Conservation (phyloP, 2,329 filamentous ascomycete species). For the Myriosclerotinia duriaeana region DNA sequence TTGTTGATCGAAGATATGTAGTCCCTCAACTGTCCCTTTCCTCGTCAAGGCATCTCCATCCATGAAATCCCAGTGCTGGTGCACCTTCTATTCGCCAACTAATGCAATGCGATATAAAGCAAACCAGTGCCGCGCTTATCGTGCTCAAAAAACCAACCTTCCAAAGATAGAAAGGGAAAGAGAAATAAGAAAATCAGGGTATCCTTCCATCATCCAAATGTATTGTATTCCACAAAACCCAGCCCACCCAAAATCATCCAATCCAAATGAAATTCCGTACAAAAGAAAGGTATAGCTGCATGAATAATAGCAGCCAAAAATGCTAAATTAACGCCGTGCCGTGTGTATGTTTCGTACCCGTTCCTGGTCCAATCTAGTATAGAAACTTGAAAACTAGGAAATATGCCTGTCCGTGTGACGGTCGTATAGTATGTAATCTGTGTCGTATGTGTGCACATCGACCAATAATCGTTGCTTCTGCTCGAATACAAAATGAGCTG, state of each 20-base stretch:
- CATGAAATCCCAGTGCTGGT: not conserved
- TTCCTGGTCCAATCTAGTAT: conserved; percentile 9
- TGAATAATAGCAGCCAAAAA: not conserved
- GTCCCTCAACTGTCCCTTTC: not conserved
- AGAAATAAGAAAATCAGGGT: conserved; percentile 3
- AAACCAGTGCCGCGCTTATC: conserved; percentile 4
- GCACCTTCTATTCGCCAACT: conserved; percentile 11
- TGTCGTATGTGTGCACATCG: not conserved
- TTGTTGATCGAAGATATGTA: conserved; percentile 7
- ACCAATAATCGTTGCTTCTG: not conserved
- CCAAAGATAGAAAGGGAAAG: not conserved
- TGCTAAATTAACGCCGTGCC: not conserved
- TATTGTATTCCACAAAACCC: not conserved
- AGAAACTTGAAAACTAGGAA: not conserved
- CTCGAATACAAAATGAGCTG: not conserved
- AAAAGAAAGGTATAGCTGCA: not conserved
- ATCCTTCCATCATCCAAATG: conserved; percentile 18
- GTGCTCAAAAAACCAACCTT: not conserved
- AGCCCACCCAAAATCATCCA: not conserved
- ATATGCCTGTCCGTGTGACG: not conserved
- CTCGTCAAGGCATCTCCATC: not conserved
- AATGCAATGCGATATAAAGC: conserved; percentile 7
- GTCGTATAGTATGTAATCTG: not conserved
- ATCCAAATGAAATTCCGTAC: not conserved
- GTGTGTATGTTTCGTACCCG: conserved; percentile 16